Evolutionary conservation across 2,329 filamentous ascomycete genomes (phyloP).

Genomic region (Sarocladium oryzae): DNA sequence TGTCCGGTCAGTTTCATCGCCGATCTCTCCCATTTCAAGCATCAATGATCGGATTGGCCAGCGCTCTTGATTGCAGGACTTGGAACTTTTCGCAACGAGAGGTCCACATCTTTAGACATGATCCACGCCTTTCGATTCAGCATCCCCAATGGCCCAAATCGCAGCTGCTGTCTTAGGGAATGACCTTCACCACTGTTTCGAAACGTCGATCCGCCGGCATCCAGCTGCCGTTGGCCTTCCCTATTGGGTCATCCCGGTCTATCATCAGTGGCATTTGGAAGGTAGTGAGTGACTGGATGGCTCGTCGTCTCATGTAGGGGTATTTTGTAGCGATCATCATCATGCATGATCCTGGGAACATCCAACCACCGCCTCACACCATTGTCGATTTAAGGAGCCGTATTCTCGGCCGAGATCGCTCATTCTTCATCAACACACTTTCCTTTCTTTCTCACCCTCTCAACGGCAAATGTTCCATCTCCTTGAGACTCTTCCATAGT

Average conservation of each 20-base stretch:
- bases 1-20: background rate
- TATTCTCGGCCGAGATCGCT: too few species aligned
- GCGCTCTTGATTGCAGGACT: background rate
- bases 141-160: background rate
- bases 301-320: background rate
- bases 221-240: background rate
- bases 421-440: too few species aligned
- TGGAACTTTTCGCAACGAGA: background rate
- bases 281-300: slow-evolving; percentile 3
- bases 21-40: background rate
- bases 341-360: background rate
- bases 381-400: background rate
- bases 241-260: background rate
- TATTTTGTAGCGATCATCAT: background rate
- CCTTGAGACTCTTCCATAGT: too few species aligned
- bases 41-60: background rate
- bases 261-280: background rate
- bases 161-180: background rate
- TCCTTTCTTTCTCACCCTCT: too few species aligned
- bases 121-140: background rate
- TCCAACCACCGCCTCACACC: background rate
- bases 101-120: background rate
- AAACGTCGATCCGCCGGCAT: background rate
- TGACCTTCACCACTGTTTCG: background rate
- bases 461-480: too few species aligned